These are phyloP conservation scores for Pythium phragmiticola DNA, from an alignment of 352 stramenopile genomes.

Conservation along the genomic window DNA sequence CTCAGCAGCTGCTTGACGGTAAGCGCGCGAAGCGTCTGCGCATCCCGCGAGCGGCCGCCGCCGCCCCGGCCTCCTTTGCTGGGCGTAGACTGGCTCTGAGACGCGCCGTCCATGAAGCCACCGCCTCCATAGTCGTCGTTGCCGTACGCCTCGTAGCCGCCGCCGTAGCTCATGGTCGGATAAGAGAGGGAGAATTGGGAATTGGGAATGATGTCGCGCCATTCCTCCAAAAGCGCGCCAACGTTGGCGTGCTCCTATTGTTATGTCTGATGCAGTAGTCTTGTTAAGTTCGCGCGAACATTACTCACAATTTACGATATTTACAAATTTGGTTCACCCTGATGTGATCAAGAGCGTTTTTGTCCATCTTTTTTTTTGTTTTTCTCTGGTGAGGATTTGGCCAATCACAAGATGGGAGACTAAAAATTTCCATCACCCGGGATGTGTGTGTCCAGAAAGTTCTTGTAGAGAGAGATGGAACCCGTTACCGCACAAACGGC, in stretches of 20 bases:
- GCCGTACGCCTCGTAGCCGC: conserved; percentile 71
- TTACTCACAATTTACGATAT: neutral
- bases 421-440: neutral
- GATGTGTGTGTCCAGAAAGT: neutral
- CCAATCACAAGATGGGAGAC: conserved; percentile 3
- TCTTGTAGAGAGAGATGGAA: conserved; percentile 6
- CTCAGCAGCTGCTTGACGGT: conserved; percentile 87
- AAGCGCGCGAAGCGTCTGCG: conserved; percentile 91
- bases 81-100: conserved; percentile 60
- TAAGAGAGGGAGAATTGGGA: neutral
- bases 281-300: conserved; percentile 1
- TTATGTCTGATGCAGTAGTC: conserved; percentile 3
- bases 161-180: conserved; percentile 47
- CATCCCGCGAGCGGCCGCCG: conserved; percentile 41
- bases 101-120: conserved; percentile 66
- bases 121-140: conserved; percentile 69
- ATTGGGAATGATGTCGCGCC: neutral
- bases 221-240: conserved; percentile 7
- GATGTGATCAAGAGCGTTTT: neutral
- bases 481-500: neutral
- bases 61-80: conserved; percentile 43
- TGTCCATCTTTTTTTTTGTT: neutral
- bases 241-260: neutral
- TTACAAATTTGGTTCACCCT: neutral
- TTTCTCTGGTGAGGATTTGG: neutral